Evolutionary conservation across 352 stramenopile species (phyloP).

Genomic region (Globisporangium splendens): DNA sequence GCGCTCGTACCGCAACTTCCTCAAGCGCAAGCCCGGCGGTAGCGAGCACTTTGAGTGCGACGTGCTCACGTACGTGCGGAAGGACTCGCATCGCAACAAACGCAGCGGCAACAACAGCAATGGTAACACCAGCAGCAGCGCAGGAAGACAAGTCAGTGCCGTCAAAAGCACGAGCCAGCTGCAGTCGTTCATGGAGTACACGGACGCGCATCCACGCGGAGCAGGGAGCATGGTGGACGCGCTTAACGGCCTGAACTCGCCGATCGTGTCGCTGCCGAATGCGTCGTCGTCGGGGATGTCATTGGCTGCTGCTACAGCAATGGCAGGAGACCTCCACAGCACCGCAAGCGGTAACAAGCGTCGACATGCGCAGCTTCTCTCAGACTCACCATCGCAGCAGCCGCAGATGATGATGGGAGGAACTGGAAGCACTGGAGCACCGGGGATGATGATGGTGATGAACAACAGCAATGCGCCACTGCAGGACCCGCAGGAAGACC

Average conservation of each 20-base stretch:
- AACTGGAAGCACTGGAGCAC: too few relatives aligned
- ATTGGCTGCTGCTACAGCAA: neutral
- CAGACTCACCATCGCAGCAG: neutral
- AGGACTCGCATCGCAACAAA: conserved; percentile 22
- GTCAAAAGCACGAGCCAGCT: conserved; percentile 9
- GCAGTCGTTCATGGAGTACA: conserved; percentile 8
- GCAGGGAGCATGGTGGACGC: neutral
- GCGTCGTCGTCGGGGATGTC: too few relatives aligned
- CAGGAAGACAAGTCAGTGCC: too few relatives aligned
- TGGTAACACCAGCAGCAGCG: too few relatives aligned
- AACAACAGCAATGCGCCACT: neutral
- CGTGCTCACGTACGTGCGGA: conserved; percentile 72
- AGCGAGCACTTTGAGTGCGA: conserved; percentile 58
- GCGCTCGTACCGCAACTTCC: conserved; percentile 73
- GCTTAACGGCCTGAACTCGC: neutral
- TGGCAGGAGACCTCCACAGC: neutral
- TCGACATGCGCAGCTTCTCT: conserved; percentile 5
- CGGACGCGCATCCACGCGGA: neutral
- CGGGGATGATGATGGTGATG: neutral
- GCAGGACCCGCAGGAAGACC: conserved; percentile 9
- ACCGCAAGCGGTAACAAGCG: neutral
- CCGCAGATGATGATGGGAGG: too few relatives aligned
- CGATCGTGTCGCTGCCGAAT: neutral
- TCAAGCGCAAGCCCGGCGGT: conserved; percentile 55
- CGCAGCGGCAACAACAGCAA: too few relatives aligned